These are phyloP conservation scores for Scenedesmus sp. DNA, from an alignment of 163 green algal species.

Conservation along the genomic window DNA sequence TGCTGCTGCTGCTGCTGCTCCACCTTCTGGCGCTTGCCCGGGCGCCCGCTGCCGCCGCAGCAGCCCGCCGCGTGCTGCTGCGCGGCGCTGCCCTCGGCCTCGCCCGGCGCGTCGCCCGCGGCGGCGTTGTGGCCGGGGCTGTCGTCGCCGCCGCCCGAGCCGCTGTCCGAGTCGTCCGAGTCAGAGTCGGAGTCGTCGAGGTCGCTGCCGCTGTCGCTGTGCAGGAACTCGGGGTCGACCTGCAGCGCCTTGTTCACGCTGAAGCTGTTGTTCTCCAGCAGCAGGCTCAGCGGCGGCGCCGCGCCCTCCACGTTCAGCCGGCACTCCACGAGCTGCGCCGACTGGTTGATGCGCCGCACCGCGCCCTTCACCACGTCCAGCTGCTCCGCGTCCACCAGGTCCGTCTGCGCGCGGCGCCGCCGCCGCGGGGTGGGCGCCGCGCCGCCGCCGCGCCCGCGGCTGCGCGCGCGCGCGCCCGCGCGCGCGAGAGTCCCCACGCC, in stretches of 20 bases:
- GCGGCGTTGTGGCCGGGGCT: slow-evolving; percentile 33
- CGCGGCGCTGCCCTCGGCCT: not conserved
- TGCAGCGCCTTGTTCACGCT: slow-evolving; percentile 78
- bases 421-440: too few species aligned
- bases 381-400: slow-evolving; percentile 80
- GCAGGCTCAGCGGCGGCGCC: slow-evolving; percentile 56
- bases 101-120: not conserved
- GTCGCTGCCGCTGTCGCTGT: slow-evolving; percentile 66
- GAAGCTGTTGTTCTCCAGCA: slow-evolving; percentile 89
- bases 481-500: too few species aligned
- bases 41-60: not conserved
- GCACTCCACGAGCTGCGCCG: slow-evolving; percentile 61
- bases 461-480: too few species aligned
- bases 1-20: slow-evolving; percentile 9
- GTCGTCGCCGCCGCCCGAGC: slow-evolving; percentile 22
- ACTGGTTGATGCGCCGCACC: slow-evolving; percentile 68
- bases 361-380: slow-evolving; percentile 57
- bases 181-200: slow-evolving; percentile 11
- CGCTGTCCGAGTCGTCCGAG: slow-evolving; percentile 41
- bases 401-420: too few species aligned
- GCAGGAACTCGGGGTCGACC: slow-evolving; percentile 75
- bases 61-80: slow-evolving; percentile 7
- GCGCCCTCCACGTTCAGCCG: slow-evolving; percentile 65
- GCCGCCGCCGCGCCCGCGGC: too few species aligned
- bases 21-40: slow-evolving; percentile 7